These are phyloP conservation scores for Leccinum pellstonianum DNA, from an alignment of 768 basidiomycete species.

Conservation along the genomic window DNA sequence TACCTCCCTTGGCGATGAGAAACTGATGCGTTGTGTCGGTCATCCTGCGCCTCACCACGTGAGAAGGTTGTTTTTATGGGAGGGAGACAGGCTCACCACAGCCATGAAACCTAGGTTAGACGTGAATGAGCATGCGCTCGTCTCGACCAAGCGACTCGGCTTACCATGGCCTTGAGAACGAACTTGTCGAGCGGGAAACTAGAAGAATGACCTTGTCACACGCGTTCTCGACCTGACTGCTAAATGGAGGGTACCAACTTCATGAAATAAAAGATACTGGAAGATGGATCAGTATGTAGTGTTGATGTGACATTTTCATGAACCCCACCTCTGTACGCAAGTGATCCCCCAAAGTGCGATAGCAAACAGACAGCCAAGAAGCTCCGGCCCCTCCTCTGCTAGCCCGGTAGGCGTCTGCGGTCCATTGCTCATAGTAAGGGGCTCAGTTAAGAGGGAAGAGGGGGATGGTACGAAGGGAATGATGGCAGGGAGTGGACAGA, in stretches of 20 bases:
- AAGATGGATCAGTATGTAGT: neutral
- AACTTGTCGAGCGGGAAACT: constrained; percentile 11
- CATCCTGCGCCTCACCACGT: constrained; percentile 10
- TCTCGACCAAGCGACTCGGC: neutral
- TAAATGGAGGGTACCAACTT: constrained; percentile 10
- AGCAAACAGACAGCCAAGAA: constrained; percentile 16
- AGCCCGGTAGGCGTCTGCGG: neutral
- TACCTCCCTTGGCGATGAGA: constrained; percentile 21
- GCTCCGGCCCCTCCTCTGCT: constrained; percentile 16
- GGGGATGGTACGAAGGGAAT: neutral
- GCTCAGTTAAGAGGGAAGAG: neutral
- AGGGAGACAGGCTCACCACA: constrained; percentile 9
- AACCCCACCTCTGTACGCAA: constrained; percentile 22
- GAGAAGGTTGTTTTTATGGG: neutral
- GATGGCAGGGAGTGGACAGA: neutral
- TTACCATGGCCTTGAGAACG: constrained; percentile 13
- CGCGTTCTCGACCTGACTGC: neutral
- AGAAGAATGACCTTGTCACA: neutral
- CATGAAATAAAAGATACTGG: constrained; percentile 20
- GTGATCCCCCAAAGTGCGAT: constrained; percentile 27
- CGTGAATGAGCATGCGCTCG: neutral
- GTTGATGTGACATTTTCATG: neutral
- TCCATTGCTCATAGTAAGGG: neutral
- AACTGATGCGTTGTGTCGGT: constrained; percentile 16
- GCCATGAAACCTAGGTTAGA: constrained; percentile 15